These are phyloP conservation scores for Eruca vesicaria DNA, from an alignment of 441 rosid genomes.

Conservation along the genomic window DNA sequence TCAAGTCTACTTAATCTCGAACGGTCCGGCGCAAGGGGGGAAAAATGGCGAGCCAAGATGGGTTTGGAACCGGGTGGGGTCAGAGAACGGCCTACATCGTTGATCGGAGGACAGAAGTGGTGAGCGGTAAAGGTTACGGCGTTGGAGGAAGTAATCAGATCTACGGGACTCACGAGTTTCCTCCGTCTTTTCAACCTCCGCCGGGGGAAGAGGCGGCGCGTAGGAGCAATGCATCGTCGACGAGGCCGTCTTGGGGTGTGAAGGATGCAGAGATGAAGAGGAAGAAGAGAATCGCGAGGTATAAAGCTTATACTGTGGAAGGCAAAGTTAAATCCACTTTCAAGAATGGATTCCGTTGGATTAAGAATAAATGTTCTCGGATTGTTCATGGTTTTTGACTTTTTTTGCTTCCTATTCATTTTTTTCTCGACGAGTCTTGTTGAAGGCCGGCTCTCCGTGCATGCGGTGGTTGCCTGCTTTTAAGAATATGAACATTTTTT, in stretches of 20 bases:
- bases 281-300: conserved; percentile 76
- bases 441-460: conserved; percentile 53
- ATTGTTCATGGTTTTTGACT: conserved; percentile 44
- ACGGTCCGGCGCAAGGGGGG: neutral
- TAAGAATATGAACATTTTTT: neutral
- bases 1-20: neutral
- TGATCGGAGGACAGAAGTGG: conserved; percentile 52
- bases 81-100: conserved; percentile 32
- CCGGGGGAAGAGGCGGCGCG: conserved; percentile 20
- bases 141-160: conserved; percentile 35
- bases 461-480: conserved; percentile 37
- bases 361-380: conserved; percentile 62
- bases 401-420: neutral
- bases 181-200: conserved; percentile 37
- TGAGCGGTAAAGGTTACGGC: conserved; percentile 53
- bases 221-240: conserved; percentile 33
- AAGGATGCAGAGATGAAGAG: conserved; percentile 67
- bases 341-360: conserved; percentile 70
- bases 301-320: conserved; percentile 71
- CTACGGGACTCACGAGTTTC: conserved; percentile 32
- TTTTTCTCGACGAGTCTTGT: conserved; percentile 47
- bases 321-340: conserved; percentile 62
- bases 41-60: conserved; percentile 35
- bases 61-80: conserved; percentile 40
- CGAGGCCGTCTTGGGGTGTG: conserved; percentile 50